phyloP scores from a whole-genome alignment of 2,329 filamentous ascomycete species.

The Scedosporium minutisporum region DNA sequence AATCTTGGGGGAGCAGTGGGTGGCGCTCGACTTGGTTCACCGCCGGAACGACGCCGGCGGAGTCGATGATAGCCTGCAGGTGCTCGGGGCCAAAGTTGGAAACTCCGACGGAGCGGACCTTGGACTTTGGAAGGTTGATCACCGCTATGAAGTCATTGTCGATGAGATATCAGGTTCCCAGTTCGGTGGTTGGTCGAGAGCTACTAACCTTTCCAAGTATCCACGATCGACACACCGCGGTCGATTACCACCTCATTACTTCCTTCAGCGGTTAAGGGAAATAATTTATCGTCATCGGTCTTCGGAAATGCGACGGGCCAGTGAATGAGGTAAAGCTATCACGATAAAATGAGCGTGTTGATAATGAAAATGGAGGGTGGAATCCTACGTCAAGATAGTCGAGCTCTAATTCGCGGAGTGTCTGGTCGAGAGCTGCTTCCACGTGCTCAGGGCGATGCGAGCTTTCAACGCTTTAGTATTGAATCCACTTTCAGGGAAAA shows the following conservation, averaged over 20 bases:
- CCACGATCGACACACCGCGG: slow-evolving; percentile 27
- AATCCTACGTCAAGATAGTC: slow-evolving; percentile 45
- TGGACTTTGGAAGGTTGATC: slow-evolving; percentile 48
- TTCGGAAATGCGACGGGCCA: slow-evolving; percentile 44
- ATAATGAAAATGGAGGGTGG: background rate
- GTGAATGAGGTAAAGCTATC: slow-evolving; percentile 50
- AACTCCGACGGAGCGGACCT: slow-evolving; percentile 59
- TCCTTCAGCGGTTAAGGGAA: slow-evolving; percentile 31
- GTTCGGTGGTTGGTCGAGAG: background rate
- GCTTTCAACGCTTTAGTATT: slow-evolving; percentile 8
- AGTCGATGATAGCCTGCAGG: slow-evolving; percentile 45
- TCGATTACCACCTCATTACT: slow-evolving; percentile 30
- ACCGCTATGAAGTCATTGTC: slow-evolving; percentile 21
- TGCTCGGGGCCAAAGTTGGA: slow-evolving; percentile 61
- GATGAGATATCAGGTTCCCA: background rate
- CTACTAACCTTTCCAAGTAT: slow-evolving; percentile 32
- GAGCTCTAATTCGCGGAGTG: slow-evolving; percentile 43
- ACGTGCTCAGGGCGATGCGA: slow-evolving; percentile 54
- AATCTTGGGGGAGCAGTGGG: slow-evolving; percentile 49
- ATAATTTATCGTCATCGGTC: slow-evolving; percentile 26
- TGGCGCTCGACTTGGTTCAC: slow-evolving; percentile 64
- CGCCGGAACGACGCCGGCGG: slow-evolving; percentile 46
- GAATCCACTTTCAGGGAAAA: too few species aligned
- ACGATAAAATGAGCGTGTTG: background rate
- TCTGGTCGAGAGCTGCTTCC: slow-evolving; percentile 43